Evolutionary conservation across 148 eudicot genomes (phyloP).

Genomic region (Rhododendron ovatum): DNA sequence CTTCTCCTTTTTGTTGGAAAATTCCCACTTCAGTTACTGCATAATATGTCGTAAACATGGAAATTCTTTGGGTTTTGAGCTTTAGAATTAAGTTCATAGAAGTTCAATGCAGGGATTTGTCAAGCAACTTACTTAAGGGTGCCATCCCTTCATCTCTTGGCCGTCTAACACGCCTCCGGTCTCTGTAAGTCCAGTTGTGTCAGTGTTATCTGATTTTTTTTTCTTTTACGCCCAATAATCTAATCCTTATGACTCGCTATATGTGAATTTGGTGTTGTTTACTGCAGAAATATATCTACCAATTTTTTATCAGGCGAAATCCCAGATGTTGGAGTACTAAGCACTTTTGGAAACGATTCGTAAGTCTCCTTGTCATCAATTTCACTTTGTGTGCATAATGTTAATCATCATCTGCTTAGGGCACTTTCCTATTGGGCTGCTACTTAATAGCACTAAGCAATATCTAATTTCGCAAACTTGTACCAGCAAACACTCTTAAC

Average conservation of each 20-base stretch:
- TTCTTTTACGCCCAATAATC: neutral
- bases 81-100: neutral
- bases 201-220: neutral
- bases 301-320: constrained; percentile 92
- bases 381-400: neutral
- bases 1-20: neutral
- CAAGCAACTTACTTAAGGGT: constrained; percentile 82
- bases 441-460: neutral
- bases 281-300: constrained; percentile 78
- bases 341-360: constrained; percentile 70
- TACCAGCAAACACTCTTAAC: neutral
- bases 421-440: neutral
- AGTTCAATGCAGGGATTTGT: constrained; percentile 61
- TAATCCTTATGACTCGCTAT: neutral
- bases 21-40: neutral
- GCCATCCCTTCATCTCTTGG: constrained; percentile 91
- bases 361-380: constrained; percentile 32
- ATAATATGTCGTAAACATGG: neutral
- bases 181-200: constrained; percentile 49
- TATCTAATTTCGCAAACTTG: neutral
- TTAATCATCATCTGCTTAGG: neutral
- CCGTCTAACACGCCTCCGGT: constrained; percentile 62
- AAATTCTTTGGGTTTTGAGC: neutral
- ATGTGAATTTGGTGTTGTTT: neutral
- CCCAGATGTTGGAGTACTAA: constrained; percentile 76